Conservation (phyloP, 2,329 filamentous ascomycete species). For the Eutypa lata region DNA sequence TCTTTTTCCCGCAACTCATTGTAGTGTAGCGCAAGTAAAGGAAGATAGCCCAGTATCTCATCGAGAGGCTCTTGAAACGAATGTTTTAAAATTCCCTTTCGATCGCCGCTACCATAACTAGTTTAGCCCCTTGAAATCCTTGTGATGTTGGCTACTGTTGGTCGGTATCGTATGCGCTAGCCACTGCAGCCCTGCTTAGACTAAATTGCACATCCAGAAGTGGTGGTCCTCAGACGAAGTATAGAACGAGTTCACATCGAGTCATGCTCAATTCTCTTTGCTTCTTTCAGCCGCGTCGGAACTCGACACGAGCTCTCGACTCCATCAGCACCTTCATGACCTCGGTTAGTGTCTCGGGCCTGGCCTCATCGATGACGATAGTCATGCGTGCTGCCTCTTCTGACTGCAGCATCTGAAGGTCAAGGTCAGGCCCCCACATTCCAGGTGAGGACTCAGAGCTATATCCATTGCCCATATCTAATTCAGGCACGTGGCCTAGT, state of each 20-base stretch:
- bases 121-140: too few species aligned
- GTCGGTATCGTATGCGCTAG: too few species aligned
- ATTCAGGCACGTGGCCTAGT: not conserved
- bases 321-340: constrained; percentile 2
- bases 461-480: not conserved
- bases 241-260: not conserved
- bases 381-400: constrained; percentile 1
- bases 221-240: too few species aligned
- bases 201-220: too few species aligned
- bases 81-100: too few species aligned
- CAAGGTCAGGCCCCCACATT: not conserved
- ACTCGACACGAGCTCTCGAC: constrained; percentile 2
- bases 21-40: too few species aligned
- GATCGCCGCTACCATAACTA: too few species aligned
- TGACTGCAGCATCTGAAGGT: not conserved
- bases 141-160: too few species aligned
- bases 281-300: not conserved
- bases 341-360: constrained; percentile 1
- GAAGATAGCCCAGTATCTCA: too few species aligned
- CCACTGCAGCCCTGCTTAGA: too few species aligned
- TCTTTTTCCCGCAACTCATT: too few species aligned
- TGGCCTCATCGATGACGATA: constrained; percentile 1
- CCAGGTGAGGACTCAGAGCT: not conserved
- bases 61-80: too few species aligned
- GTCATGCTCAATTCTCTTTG: not conserved